Evolutionary conservation across 805 yeast species (phyloP).

Genomic region (Yamadazyma sp.): DNA sequence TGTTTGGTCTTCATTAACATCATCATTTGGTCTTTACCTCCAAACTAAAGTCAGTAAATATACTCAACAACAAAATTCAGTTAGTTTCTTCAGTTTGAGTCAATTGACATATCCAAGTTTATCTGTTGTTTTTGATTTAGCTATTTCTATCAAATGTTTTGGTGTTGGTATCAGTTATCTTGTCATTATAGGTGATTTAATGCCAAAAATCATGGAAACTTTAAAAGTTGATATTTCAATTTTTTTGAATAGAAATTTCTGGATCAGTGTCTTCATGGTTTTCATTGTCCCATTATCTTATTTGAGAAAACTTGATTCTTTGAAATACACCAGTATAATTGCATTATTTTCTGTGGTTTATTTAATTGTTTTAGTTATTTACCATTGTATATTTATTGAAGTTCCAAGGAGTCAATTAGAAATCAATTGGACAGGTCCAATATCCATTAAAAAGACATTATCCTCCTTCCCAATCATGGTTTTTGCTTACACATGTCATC

Average conservation of each 20-base stretch:
- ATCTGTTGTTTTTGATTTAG: constrained; percentile 67
- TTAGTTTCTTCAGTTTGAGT: constrained; percentile 43
- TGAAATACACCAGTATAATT: constrained; percentile 68
- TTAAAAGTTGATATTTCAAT: constrained; percentile 23
- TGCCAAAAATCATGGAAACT: constrained; percentile 55
- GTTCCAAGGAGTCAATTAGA: constrained; percentile 13
- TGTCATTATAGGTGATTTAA: constrained; percentile 72
- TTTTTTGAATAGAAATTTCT: constrained; percentile 42
- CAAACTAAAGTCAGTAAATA: constrained; percentile 57
- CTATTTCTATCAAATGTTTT: constrained; percentile 74
- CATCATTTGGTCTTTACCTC: constrained; percentile 58
- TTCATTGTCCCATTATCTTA: constrained; percentile 60
- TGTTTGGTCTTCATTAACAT: constrained; percentile 42
- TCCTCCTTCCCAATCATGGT: constrained; percentile 72
- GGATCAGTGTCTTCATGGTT: constrained; percentile 52
- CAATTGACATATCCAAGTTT: constrained; percentile 68
- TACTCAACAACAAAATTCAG: constrained; percentile 40
- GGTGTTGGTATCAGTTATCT: constrained; percentile 73
- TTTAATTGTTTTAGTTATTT: constrained; percentile 52
- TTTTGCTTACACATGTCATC: constrained; percentile 80
- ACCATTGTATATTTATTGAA: constrained; percentile 37
- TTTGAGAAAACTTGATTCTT: constrained; percentile 60
- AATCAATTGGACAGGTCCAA: constrained; percentile 38
- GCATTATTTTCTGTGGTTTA: constrained; percentile 67
- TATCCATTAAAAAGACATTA: constrained; percentile 36